Percentiles rank a stretch among this genome's conserved stretches.
phyloP scores from a whole-genome alignment of 345 rosid species.

The Syzygium aromaticum region DNA sequence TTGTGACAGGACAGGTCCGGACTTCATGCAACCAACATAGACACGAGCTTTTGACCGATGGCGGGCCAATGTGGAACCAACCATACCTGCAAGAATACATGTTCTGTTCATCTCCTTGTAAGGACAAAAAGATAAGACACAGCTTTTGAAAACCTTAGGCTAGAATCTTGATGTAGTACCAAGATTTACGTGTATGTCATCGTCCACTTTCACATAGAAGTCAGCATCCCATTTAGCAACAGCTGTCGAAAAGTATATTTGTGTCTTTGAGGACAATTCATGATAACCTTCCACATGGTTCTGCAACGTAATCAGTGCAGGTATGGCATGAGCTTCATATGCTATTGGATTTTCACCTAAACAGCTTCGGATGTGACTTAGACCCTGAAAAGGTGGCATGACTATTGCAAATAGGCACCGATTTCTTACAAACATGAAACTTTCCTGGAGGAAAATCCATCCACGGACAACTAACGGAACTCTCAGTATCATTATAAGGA shows the following conservation, averaged over 20 bases:
- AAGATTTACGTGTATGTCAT: slow-evolving; percentile 80
- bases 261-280: slow-evolving; percentile 64
- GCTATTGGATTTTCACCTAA: not conserved
- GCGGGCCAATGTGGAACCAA: slow-evolving; percentile 73
- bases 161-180: slow-evolving; percentile 26
- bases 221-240: slow-evolving; percentile 81
- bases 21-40: slow-evolving; percentile 96
- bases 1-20: slow-evolving; percentile 89
- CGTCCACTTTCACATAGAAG: slow-evolving; percentile 72
- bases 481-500: not conserved
- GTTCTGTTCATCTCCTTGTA: not conserved
- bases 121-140: not conserved
- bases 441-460: not conserved
- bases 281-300: slow-evolving; percentile 76
- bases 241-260: slow-evolving; percentile 52
- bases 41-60: slow-evolving; percentile 71
- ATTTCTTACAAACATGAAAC: not conserved
- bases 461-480: not conserved
- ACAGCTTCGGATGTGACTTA: not conserved
- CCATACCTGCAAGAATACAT: slow-evolving; percentile 40
- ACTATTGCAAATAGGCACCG: not conserved
- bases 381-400: not conserved
- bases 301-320: slow-evolving; percentile 24
- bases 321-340: not conserved
- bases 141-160: not conserved